Evolutionary conservation across 345 rosid genomes (phyloP), one percentile per base, ranked within the genome.

Genomic region (Isatis tinctoria): DNA sequence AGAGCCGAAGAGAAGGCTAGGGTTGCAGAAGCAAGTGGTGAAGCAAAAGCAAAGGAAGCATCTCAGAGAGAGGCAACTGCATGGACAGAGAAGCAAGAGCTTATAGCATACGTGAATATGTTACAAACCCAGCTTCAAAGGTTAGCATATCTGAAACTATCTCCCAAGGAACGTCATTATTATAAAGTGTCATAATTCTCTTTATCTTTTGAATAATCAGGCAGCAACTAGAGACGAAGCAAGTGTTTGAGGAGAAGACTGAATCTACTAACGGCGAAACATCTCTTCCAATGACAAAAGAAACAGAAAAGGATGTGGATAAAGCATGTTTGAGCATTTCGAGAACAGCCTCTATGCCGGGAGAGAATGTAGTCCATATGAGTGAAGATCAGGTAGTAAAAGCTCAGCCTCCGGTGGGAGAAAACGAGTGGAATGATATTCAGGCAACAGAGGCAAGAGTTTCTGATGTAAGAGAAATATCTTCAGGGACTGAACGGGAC

Each of bases 1-100:
- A 80, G 98, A 81, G 97, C 95, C 22, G 99, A 92, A 80, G 99
- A 96, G 84, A 92, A 85, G 85, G 96, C 73, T 37, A 87, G 97
- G 76, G 88, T 92, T 66, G 80, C 89, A 10, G 97, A 89, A 81
- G 87, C 90, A 64, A 88, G 77, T 74, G 85, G 88, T 76, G 94
- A 83, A 77, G 86, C 97, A 74, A 91, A 83, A 87, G 73, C 87
- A 60, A 92, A 85, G 77, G 98, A 95, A 52, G 87, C 92, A 78
- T 81, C 82, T 61, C 88, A 83, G 80, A 88, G 81, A 75, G 98
- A 95, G 76, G 80, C 87, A 64, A 79, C 82, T 71, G 87, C 96
- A 40, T 52, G 83, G 69, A 87, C 87, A 75, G 96, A 86, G 77
- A 96, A 89, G 82, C 89, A 96, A 86, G 98, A 96, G 74, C 97